Conservation (phyloP, 148 eudicot genomes). For the Rhododendron ovatum region DNA sequence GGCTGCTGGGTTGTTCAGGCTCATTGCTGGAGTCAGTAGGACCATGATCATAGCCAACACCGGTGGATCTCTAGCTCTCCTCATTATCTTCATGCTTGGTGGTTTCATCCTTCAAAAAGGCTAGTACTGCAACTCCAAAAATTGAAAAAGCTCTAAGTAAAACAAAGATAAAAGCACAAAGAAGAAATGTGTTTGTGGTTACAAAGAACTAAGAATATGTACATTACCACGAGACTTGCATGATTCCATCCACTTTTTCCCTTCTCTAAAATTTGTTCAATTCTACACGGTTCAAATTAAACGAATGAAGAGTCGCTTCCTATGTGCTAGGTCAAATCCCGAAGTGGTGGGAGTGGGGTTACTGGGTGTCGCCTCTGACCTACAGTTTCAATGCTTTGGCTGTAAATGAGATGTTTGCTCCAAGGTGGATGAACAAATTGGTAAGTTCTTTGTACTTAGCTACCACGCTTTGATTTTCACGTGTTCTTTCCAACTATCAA, state of each 20-base stretch:
- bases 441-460: slow-evolving; percentile 22
- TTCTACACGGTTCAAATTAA: not conserved
- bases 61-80: slow-evolving; percentile 70
- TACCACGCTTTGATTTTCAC: not conserved
- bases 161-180: not conserved
- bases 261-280: not conserved
- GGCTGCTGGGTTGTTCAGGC: slow-evolving; percentile 89
- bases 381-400: slow-evolving; percentile 76
- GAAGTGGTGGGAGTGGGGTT: slow-evolving; percentile 80
- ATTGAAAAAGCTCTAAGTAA: not conserved
- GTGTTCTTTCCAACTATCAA: not conserved
- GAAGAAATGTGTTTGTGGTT: not conserved
- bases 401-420: slow-evolving; percentile 87
- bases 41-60: slow-evolving; percentile 95
- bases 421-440: slow-evolving; percentile 83
- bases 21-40: slow-evolving; percentile 71
- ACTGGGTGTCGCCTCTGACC: slow-evolving; percentile 87
- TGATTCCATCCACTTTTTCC: not conserved
- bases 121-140: slow-evolving; percentile 17
- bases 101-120: slow-evolving; percentile 94
- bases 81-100: slow-evolving; percentile 81
- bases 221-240: not conserved
- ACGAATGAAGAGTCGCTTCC: not conserved
- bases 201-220: not conserved
- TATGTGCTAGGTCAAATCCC: slow-evolving; percentile 55